Evolutionary conservation across 257 asterid species (phyloP), one percentile per base, ranked within the genome.

Genomic region (Handroanthus guayacan): DNA sequence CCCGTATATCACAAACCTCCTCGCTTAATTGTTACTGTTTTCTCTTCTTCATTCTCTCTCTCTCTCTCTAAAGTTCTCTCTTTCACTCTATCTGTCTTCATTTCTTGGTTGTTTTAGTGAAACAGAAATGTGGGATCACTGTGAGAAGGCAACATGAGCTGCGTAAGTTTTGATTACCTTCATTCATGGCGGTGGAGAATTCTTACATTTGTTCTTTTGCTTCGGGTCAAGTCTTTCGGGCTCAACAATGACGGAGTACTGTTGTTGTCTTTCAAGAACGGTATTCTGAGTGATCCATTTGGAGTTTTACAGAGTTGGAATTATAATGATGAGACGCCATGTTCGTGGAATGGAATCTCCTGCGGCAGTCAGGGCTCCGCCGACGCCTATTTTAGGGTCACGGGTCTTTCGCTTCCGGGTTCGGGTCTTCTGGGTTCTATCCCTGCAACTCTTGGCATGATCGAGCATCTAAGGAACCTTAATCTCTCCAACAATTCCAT

Each of bases 271-370:
- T 93, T 95, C 79, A 95, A 91, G 72, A 87, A 74, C 82, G 84
- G 64, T 69, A 58, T 95, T 16, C 47, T 81, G 2, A 78, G 82
- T 39, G 99, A 95, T 54, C 97, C 99, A 5, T 80, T 83, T 6
- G 81, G 84, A 0, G 90, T 79, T 13, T n/a, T 95, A 12, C 83
- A 76, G 55, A 77, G 51, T 78, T 95, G 99, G 99, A 83, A 79
- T 16, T 45, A 72, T 55, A 55, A 14, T 38, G 91, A 82, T 58
- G 88, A 78, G 5, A 91, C 89, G 50, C 99, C 99, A 2, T 95
- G 99, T 45, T 79, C 91, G 0, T 95, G 99, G 99, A 66, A 69
- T n/a, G 99, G 99, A 2, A 91, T 95, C 62, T 10, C 77, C 72
- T 95, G 99, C 75, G 98, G 90, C 18, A 47, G 43, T 6, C 82